phyloP scores from a whole-genome alignment of 306 rosid species.

The Myrica gale region DNA sequence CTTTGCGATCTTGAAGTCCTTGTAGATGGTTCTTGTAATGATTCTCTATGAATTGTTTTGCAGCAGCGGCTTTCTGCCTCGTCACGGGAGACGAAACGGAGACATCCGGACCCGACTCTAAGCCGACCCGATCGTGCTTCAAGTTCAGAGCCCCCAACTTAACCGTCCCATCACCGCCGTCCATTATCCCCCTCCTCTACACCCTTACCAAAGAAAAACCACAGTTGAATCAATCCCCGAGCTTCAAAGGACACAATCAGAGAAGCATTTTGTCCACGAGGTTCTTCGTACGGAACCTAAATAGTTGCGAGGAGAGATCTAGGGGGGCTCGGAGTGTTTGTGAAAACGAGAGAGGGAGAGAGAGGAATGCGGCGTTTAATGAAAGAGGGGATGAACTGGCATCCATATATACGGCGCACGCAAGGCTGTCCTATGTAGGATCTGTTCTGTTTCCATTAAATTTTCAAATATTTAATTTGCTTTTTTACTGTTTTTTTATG shows the following conservation, averaged over 20 bases:
- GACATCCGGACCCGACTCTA: conserved; percentile 69
- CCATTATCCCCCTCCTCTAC: conserved; percentile 40
- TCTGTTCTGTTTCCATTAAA: no score
- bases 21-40: conserved; percentile 94
- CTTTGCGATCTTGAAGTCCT: conserved; percentile 94
- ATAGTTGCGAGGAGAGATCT: conserved; percentile 35
- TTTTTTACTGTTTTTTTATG: no score
- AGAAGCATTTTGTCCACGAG: conserved; percentile 18
- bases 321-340: conserved; percentile 11
- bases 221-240: conserved; percentile 13
- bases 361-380: background rate
- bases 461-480: no score
- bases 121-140: conserved; percentile 60
- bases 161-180: conserved; percentile 82
- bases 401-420: background rate
- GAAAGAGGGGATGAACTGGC: conserved; percentile 28
- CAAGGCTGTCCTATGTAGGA: no score
- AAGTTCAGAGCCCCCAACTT: conserved; percentile 75
- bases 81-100: conserved; percentile 96
- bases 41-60: conserved; percentile 95
- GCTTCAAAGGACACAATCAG: conserved; percentile 1
- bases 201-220: background rate
- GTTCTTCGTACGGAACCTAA: conserved; percentile 11
- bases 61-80: conserved; percentile 88
- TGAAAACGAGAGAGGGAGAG: conserved; percentile 24